A percentile compares a stretch with the other conserved stretches of the same genome.
Evolutionary conservation across 352 stramenopile genomes (phyloP).

Genomic region (Globisporangium apiculatum): DNA sequence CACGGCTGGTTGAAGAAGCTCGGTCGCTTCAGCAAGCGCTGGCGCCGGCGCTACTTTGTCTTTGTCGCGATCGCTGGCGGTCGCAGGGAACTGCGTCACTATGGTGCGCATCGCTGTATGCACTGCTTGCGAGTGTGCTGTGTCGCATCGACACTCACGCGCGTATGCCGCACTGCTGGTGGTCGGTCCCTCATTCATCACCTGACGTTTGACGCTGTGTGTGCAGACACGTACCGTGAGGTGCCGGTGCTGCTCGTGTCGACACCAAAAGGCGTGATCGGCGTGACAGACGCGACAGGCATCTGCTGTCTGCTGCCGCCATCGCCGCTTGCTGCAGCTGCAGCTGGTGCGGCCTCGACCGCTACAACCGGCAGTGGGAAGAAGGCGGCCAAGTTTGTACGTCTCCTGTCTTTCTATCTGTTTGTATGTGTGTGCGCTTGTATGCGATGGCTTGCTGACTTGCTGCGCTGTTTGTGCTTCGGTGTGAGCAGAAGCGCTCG

Average conservation of each 20-base stretch:
- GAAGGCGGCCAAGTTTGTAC: conserved; percentile 58
- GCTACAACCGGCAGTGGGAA: conserved; percentile 11
- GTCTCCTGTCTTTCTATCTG: background rate
- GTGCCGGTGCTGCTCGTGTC: conserved; percentile 47
- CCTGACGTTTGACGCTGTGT: background rate
- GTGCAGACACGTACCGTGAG: conserved; percentile 50
- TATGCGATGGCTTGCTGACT: background rate
- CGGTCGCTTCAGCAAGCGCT: conserved; percentile 76
- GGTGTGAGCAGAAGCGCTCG: conserved; percentile 32
- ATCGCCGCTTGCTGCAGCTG: conserved; percentile 16
- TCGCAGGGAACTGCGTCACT: conserved; percentile 72
- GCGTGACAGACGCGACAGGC: conserved; percentile 58
- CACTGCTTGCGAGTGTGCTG: background rate
- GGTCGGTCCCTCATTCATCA: background rate
- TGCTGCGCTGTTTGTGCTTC: background rate
- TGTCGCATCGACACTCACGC: background rate
- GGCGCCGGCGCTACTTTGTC: conserved; percentile 71
- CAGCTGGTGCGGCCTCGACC: no score
- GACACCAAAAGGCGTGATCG: conserved; percentile 68
- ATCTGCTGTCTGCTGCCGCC: conserved; percentile 67
- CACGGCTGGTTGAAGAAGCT: conserved; percentile 83
- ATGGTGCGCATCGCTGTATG: conserved; percentile 23
- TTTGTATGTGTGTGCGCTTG: background rate
- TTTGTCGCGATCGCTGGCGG: conserved; percentile 61
- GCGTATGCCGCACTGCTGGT: background rate